Evolutionary conservation across 805 yeast species (phyloP).

Genomic region (Candida alai): DNA sequence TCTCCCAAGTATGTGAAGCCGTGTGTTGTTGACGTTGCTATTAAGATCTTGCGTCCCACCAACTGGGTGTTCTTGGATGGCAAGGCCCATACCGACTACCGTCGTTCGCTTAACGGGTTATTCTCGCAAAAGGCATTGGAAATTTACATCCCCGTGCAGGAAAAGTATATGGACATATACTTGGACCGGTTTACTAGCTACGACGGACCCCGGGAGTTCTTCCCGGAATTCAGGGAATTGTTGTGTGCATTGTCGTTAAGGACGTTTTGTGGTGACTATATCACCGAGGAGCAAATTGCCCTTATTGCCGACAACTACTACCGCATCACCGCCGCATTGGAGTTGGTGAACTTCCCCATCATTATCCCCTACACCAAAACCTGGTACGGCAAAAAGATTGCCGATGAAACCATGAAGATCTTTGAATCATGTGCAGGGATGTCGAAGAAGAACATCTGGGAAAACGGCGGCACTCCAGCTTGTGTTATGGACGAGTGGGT

Average conservation of each 20-base stretch:
- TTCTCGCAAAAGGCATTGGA: conserved; percentile 83
- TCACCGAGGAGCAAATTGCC: conserved; percentile 86
- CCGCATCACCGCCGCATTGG: conserved; percentile 91
- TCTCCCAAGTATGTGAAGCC: conserved; percentile 91
- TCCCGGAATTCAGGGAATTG: conserved; percentile 93
- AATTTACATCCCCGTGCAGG: conserved; percentile 80
- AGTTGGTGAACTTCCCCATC: conserved; percentile 95
- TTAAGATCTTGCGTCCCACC: conserved; percentile 87
- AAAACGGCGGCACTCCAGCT: conserved; percentile 68
- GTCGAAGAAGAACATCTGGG: conserved; percentile 74
- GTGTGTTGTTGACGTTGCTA: conserved; percentile 96
- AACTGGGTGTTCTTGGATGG: conserved; percentile 99
- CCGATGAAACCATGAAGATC: conserved; percentile 90
- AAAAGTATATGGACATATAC: conserved; percentile 78
- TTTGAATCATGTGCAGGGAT: conserved; percentile 84
- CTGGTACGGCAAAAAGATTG: conserved; percentile 94
- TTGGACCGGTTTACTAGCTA: conserved; percentile 61
- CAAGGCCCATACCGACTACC: conserved; percentile 89
- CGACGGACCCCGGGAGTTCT: conserved; percentile 69
- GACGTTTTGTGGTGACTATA: conserved; percentile 94
- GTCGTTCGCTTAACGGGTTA: conserved; percentile 84
- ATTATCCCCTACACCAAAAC: conserved; percentile 94
- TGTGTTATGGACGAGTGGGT: conserved; percentile 98
- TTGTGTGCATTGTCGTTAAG: conserved; percentile 91
- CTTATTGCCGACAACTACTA: conserved; percentile 89